Evolutionary conservation across 805 yeast genomes (phyloP), one percentile per base, ranked within the genome.

Genomic region (Candida coquimbonensis): DNA sequence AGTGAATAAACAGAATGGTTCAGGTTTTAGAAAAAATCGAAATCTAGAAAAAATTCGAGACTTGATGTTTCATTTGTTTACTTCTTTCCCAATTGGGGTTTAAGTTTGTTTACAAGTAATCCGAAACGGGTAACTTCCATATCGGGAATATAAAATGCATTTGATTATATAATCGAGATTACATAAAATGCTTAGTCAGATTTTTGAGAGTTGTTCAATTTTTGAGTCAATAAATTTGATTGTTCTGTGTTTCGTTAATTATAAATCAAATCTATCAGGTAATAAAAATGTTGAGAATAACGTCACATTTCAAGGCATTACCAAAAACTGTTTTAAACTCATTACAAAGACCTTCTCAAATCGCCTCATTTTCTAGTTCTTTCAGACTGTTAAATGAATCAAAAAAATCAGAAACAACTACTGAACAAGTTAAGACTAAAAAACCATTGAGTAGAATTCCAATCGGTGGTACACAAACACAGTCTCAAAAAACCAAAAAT

Each of bases 371-470:
- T 26, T 55, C 62, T 7, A 49, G 53, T 1, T 39, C 59, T 1
- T 42, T 51, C 16, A 47, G 29, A 25, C 43, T 49, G 26, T 40
- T 49, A 8, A 54, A 59, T 44, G 57, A 52, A 27, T 5, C 24
- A 5, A 42, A 44, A 31, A 48, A 48, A 40, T 42, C 53, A 38
- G 40, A 38, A 13, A 17, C 24, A 21, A 5, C 24, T 21, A 21
- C 40, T n/a, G 38, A 17, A 36, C n/a, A 48, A 29, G 9, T 43
- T 2, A 49, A 52, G 46, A 53, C 52, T 36, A 66, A 71, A 51
- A 80, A 87, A 57, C 95, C 95, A 13, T 67, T 88, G 48, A 84
- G 91, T 51, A 70, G 95, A 60, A 81, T 86, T 32, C 89, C 93
- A 12, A 73, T 88, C 49, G 95, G 95, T 9, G 83, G 81, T 1